Base-by-base conservation (phyloP, 805 yeast genomes). In the Tetrapisispora namnaoensis region DNA sequence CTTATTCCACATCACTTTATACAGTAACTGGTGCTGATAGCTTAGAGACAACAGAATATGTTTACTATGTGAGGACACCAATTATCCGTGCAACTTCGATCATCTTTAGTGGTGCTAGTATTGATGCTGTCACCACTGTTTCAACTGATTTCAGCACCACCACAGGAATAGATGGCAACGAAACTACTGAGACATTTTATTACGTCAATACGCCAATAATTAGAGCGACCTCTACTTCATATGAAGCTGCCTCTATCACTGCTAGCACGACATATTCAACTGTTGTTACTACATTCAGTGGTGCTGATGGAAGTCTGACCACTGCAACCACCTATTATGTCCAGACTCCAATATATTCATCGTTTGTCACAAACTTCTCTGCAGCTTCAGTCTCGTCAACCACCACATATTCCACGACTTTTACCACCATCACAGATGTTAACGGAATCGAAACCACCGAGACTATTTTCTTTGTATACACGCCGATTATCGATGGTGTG, bases 31-130 rank as follows among this genome's bases (percentile, higher is more conserved):
- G 48, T 34, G 14, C 43, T 5, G 46, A 44, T 36, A 50, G 50
- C 34, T 17, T 8, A 4, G 38, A 36, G 28, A 42, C 45, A 4
- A 44, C 46, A 3, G 49, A 42, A 34, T 17, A 21, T 24, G n/a
- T 45, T 21, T 43, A 40, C 39, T 50, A 24, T 36, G 51, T 50
- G 13, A 45, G 45, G 14, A 45, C 46, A 37, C 53, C 53, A 27
- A 38, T 24, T 22, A 14, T 35, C 20, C 18, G 16, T n/a, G 16
- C 37, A 2, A 27, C 36, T 3, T 24, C 41, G 4, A 34, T 11
- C 2, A 16, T 17, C 8, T n/a, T 36, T 17, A 35, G 24, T 22
- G 38, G 24, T 16, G 36, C 40, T 6, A n/a, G 35, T 40, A 34
- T 40, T 27, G 43, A 40, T n/a, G 13, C 34, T 17, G 14, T 14